Conservation (phyloP, 805 yeast genomes). For the Candida corydali region DNA sequence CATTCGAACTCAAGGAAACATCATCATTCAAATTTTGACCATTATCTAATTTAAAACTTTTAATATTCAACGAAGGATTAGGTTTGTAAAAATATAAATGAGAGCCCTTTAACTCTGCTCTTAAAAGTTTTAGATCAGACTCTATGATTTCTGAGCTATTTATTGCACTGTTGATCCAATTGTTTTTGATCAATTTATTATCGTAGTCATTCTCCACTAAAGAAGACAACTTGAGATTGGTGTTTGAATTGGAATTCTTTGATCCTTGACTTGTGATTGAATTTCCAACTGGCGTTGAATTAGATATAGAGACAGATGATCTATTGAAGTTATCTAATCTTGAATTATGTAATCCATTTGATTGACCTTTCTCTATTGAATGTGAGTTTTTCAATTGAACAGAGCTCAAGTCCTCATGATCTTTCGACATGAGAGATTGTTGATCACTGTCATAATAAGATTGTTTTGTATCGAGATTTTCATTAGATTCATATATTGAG, state of each 20-base stretch:
- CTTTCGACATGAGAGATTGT: constrained; percentile 3
- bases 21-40: not conserved
- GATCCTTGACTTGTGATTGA: not conserved
- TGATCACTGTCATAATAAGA: not conserved
- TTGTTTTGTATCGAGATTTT: not conserved
- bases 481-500: not conserved
- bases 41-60: constrained; percentile 21
- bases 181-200: constrained; percentile 21
- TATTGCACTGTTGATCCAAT: constrained; percentile 36
- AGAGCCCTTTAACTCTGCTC: constrained; percentile 72
- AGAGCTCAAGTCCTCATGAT: constrained; percentile 2
- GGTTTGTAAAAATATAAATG: constrained; percentile 58
- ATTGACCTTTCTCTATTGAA: not conserved
- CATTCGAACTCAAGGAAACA: no score
- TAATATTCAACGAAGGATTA: constrained; percentile 42
- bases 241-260: not conserved
- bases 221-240: constrained; percentile 4
- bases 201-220: constrained; percentile 30
- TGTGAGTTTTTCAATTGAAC: not conserved
- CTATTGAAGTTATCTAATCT: not conserved
- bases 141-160: constrained; percentile 30
- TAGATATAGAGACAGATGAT: not conserved
- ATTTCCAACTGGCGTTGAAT: not conserved
- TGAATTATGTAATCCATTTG: not conserved
- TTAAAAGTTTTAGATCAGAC: constrained; percentile 42